Evolutionary conservation across 768 basidiomycete species (phyloP), one percentile per base, ranked within the genome.

Genomic region (Lentinula sp.): DNA sequence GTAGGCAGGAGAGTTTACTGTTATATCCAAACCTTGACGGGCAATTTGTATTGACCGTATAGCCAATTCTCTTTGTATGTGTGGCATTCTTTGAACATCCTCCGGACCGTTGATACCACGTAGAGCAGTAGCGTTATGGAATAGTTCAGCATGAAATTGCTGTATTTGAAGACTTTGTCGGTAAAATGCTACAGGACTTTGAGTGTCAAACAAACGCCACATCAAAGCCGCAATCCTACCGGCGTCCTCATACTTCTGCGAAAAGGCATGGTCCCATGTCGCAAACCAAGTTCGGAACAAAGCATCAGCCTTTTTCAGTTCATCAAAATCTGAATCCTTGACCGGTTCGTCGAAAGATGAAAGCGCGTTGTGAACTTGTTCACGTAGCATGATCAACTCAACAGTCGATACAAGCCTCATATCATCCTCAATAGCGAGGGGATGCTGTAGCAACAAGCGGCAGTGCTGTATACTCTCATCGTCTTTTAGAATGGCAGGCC

Each of bases 371-470:
- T 94, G 88, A 1, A 95, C 81, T 28, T 89, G 83, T 67, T 96
- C 95, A 62, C 95, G 85, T 63, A 96, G 84, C 35, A 86, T 86
- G 83, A 95, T 93, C 60, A 96, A 81, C 68, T 98, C 94, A 32
- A 98, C 93, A 2, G 93, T 95, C 3, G 95, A 95, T 12, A 97
- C 91, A 13, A 98, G 84, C 61, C 95, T 88, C 85, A 93, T 94
- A 68, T 98, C 95, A 65, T 96, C 94, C 67, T 93, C 88, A 62
- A 96, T 91, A 13, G 92, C 84, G 33, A 96, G 75, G 41, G 95
- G 95, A 70, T 97, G 95, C 64, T 87, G 85, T 23, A 97, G 75
- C 18, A 98, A 79, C 50, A 87, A 77, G 39, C 89, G 85, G 66
- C 91, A 93, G 62, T 91, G 84, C 68, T 79, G 81, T 61, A 98